A percentile compares a stretch with the other conserved stretches of the same genome.
Conservation (phyloP, 2,329 filamentous ascomycete genomes). For the Sarocladium oryzae region DNA sequence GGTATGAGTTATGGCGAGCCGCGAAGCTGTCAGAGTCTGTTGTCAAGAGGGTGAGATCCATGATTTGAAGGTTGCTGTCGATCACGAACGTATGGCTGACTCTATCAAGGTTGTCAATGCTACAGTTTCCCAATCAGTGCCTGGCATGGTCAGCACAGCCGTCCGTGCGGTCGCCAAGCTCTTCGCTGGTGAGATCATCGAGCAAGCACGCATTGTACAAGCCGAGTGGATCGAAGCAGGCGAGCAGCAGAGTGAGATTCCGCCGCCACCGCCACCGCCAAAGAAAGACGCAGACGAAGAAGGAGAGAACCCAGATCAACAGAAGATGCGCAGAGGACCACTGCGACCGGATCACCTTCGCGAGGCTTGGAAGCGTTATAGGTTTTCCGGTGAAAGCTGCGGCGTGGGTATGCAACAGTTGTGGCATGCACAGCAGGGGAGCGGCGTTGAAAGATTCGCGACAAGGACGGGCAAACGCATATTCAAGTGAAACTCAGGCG, state of each 20-base stretch:
- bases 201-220: constrained; percentile 63
- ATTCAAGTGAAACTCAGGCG: constrained; percentile 40
- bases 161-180: constrained; percentile 71
- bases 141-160: constrained; percentile 65
- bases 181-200: constrained; percentile 70
- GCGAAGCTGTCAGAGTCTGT: constrained; percentile 62
- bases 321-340: constrained; percentile 35
- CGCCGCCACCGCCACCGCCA: constrained; percentile 23
- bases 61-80: not conserved
- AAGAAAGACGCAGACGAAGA: constrained; percentile 16
- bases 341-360: constrained; percentile 68
- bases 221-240: constrained; percentile 60
- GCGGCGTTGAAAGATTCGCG: constrained; percentile 54
- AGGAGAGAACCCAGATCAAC: constrained; percentile 7
- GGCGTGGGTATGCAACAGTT: constrained; percentile 53
- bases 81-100: not conserved
- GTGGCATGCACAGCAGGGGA: constrained; percentile 55
- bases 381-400: constrained; percentile 54
- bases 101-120: constrained; percentile 62
- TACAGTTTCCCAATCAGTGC: constrained; percentile 73
- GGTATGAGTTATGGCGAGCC: constrained; percentile 65
- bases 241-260: constrained; percentile 50
- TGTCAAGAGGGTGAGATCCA: constrained; percentile 54
- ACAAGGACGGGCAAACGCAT: constrained; percentile 44
- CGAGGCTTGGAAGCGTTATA: constrained; percentile 66